Evolutionary conservation across 345 rosid species (phyloP).

Genomic region (Gossypium rotundifolium): DNA sequence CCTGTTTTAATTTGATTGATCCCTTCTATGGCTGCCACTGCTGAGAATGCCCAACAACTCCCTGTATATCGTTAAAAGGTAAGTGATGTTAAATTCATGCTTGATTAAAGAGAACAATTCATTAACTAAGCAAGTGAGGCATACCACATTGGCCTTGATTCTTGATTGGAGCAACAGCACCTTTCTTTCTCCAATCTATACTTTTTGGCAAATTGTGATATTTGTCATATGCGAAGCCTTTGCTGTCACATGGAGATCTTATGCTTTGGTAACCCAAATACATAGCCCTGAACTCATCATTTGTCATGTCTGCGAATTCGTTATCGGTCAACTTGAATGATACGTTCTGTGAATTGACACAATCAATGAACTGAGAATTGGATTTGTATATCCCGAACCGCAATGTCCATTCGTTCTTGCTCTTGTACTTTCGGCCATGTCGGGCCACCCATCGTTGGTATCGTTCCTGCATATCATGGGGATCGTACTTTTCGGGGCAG

Average conservation of each 20-base stretch:
- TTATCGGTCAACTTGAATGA: constrained; percentile 67
- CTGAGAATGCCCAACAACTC: constrained; percentile 95
- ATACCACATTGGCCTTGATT: constrained; percentile 89
- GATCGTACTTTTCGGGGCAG: constrained; percentile 16
- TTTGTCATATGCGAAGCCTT: not conserved
- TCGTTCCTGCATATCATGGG: constrained; percentile 29
- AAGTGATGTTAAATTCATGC: not conserved
- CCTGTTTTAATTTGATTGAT: constrained; percentile 67
- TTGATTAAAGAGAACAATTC: not conserved
- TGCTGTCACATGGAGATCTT: not conserved
- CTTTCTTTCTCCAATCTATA: constrained; percentile 79
- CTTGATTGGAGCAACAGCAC: constrained; percentile 75
- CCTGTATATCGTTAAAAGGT: constrained; percentile 33
- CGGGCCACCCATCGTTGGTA: constrained; percentile 49
- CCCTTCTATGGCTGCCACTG: constrained; percentile 85
- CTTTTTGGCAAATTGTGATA: constrained; percentile 20
- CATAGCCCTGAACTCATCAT: constrained; percentile 50
- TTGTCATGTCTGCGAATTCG: constrained; percentile 77
- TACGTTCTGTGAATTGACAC: constrained; percentile 53
- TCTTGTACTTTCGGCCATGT: constrained; percentile 31
- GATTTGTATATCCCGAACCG: constrained; percentile 63
- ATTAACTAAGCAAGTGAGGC: not conserved
- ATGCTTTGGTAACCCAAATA: constrained; percentile 37
- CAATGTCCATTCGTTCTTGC: constrained; percentile 39
- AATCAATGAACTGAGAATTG: constrained; percentile 53